Conservation (phyloP, 2,329 filamentous ascomycete genomes). For the Hawksworthiomyces lignivorus region DNA sequence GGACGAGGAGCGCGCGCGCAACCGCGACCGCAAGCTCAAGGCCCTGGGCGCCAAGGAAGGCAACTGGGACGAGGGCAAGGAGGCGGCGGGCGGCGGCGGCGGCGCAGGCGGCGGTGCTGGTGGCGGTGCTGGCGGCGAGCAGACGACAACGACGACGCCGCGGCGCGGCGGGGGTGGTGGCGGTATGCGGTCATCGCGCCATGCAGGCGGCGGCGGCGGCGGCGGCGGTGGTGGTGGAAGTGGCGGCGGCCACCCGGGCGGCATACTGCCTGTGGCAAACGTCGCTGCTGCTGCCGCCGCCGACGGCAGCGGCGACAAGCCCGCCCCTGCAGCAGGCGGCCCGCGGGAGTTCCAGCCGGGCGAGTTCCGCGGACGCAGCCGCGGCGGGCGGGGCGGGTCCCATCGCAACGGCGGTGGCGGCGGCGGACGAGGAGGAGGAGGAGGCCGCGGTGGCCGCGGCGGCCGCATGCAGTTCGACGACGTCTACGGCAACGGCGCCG, state of each 20-base stretch:
- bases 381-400: conserved; percentile 19
- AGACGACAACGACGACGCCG: too few species aligned
- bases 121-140: too few species aligned
- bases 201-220: too few species aligned
- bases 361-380: conserved; percentile 26
- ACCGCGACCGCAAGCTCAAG: conserved; percentile 53
- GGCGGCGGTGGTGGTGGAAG: too few species aligned
- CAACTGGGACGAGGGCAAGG: conserved; percentile 54
- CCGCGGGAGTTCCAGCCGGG: conserved; percentile 22
- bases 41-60: conserved; percentile 47
- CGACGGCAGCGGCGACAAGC: not conserved
- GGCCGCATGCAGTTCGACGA: conserved; percentile 15
- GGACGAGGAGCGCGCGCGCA: conserved; percentile 53
- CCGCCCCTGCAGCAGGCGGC: not conserved
- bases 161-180: too few species aligned
- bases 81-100: conserved; percentile 20
- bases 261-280: conserved; percentile 6
- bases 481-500: conserved; percentile 13
- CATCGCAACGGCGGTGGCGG: not conserved
- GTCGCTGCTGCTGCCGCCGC: not conserved
- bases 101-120: conserved; percentile 10
- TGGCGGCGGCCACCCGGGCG: too few species aligned
- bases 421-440: conserved; percentile 24
- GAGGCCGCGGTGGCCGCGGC: conserved; percentile 18
- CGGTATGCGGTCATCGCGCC: conserved; percentile 13